These are phyloP conservation scores for Puccinia hordei DNA, from an alignment of 1,284 basidiomycete species.

Conservation along the genomic window DNA sequence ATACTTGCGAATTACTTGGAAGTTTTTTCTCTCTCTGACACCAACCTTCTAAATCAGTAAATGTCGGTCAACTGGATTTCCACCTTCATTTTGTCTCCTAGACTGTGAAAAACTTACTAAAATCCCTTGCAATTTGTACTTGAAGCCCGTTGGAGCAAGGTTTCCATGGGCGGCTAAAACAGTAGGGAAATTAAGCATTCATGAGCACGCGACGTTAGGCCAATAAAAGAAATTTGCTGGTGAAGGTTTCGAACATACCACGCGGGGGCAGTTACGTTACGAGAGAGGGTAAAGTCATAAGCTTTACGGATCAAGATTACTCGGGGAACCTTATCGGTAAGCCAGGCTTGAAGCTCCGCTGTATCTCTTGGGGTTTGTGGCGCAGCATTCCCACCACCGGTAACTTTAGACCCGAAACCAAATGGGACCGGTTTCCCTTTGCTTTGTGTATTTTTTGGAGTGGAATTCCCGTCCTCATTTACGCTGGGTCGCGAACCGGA, in stretches of 20 bases:
- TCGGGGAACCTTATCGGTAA: constrained; percentile 29
- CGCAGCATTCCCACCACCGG: constrained; percentile 34
- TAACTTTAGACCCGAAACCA: constrained; percentile 16
- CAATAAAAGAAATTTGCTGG: not conserved
- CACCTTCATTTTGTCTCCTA: not conserved
- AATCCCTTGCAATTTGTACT: constrained; percentile 12
- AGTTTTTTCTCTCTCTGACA: not conserved
- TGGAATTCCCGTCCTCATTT: not conserved
- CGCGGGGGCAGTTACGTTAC: not conserved
- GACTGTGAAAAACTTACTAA: not conserved
- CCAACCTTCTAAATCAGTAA: not conserved
- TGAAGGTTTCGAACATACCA: not conserved
- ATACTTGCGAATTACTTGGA: not conserved
- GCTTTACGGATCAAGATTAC: constrained; percentile 40
- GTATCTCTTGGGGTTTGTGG: constrained; percentile 21
- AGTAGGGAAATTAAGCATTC: not conserved
- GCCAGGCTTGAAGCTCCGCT: constrained; percentile 21
- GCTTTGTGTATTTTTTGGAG: not conserved
- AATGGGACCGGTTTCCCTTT: constrained; percentile 11
- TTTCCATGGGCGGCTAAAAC: constrained; percentile 9
- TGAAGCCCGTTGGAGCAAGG: constrained; percentile 11
- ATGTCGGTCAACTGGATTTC: not conserved
- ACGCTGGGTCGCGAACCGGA: not conserved
- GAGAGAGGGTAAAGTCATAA: constrained; percentile 3
- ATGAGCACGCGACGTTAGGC: not conserved